Evolutionary conservation across 75 land plant genomes (phyloP).

Genomic region (Selaginella tamariscina): DNA sequence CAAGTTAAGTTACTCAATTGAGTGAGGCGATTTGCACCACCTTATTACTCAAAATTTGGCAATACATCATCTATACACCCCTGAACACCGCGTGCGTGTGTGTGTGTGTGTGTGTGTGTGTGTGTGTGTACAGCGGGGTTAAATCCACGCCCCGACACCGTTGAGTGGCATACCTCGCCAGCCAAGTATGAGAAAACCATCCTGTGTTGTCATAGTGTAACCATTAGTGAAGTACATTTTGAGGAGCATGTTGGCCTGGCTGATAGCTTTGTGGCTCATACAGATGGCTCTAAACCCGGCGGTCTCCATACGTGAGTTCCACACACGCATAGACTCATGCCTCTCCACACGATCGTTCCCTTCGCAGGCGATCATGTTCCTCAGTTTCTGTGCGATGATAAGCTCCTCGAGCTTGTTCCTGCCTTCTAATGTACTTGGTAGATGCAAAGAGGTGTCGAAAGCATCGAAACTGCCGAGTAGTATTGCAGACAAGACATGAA

Average conservation of each 20-base stretch:
- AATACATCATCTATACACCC: not conserved
- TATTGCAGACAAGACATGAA: not conserved
- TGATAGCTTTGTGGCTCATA: not conserved
- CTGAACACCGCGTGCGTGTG: not conserved
- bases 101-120: not conserved
- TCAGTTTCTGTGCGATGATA: conserved; percentile 4
- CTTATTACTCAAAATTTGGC: not conserved
- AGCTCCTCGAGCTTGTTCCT: conserved; percentile 4
- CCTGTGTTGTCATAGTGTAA: not conserved
- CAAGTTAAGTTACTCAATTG: not conserved
- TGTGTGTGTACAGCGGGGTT: not conserved
- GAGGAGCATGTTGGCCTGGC: conserved; percentile 5
- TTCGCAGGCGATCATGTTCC: conserved; percentile 10
- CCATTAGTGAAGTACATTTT: not conserved
- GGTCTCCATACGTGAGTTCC: not conserved
- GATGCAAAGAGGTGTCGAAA: not conserved
- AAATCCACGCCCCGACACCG: conserved; percentile 4
- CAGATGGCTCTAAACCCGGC: not conserved
- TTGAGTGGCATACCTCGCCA: conserved; percentile 9
- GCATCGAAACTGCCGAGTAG: conserved; percentile 9
- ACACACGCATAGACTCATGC: conserved; percentile 7
- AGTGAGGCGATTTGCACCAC: too few relatives aligned
- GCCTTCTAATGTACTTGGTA: not conserved
- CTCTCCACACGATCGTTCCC: not conserved
- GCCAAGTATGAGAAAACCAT: conserved; percentile 1